These are phyloP conservation scores for Ganoderma lingzhi DNA, from an alignment of 1,284 basidiomycete genomes.

Conservation along the genomic window DNA sequence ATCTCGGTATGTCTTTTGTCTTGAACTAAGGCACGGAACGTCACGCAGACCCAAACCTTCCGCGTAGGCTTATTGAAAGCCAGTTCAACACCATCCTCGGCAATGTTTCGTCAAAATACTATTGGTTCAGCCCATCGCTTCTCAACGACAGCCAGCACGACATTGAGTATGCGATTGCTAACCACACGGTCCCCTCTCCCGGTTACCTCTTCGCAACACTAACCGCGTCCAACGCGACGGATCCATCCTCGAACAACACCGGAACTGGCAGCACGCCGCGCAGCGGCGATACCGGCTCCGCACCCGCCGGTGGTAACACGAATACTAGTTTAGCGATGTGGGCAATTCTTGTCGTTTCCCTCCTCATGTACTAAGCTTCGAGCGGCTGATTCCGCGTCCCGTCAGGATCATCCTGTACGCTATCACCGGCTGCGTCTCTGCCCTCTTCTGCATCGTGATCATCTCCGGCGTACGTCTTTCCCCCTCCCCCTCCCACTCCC, in stretches of 20 bases:
- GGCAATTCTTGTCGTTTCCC: conserved; percentile 34
- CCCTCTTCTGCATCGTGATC: conserved; percentile 83
- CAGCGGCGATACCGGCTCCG: conserved; percentile 31
- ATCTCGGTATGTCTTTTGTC: conserved; percentile 46
- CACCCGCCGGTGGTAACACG: conserved; percentile 26
- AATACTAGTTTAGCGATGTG: conserved; percentile 82
- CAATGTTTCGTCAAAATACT: conserved; percentile 57
- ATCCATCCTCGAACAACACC: conserved; percentile 19
- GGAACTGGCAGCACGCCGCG: conserved; percentile 19
- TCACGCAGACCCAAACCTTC: conserved; percentile 8
- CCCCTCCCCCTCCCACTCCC: no score
- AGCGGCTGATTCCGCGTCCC: not conserved
- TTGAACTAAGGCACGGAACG: not conserved
- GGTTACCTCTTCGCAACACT: conserved; percentile 77
- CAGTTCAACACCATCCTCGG: conserved; percentile 58
- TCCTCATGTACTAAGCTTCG: conserved; percentile 4
- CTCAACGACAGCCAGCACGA: conserved; percentile 60
- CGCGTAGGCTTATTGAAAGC: conserved; percentile 63
- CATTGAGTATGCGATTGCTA: conserved; percentile 59
- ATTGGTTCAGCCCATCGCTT: conserved; percentile 63
- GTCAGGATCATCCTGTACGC: conserved; percentile 86
- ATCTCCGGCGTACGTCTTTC: conserved; percentile 75
- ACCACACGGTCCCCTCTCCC: conserved; percentile 50
- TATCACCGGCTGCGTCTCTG: conserved; percentile 86
- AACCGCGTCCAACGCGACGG: conserved; percentile 71